phyloP scores from a whole-genome alignment of 257 asterid genomes.

The Nicotiana sylvestris region DNA sequence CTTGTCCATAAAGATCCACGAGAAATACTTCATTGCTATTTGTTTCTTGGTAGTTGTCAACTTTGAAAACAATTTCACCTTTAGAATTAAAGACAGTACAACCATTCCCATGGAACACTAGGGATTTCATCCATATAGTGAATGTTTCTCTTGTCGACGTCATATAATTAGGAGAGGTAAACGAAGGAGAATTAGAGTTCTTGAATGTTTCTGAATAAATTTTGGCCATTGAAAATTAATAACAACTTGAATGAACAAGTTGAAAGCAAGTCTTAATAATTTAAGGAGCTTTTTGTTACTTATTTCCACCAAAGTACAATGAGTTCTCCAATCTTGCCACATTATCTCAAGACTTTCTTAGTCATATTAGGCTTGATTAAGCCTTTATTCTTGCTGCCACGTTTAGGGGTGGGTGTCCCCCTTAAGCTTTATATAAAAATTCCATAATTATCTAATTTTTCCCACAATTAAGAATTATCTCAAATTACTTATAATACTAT shows the following conservation, averaged over 20 bases:
- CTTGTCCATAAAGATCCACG: slow-evolving; percentile 63
- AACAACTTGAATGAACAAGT: not conserved
- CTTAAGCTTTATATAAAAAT: no score
- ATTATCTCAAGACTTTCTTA: no score
- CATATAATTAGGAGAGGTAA: slow-evolving; percentile 1
- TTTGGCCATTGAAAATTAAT: slow-evolving; percentile 42
- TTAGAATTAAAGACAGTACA: slow-evolving; percentile 5
- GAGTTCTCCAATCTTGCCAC: no score
- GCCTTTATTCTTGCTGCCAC: no score
- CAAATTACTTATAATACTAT: no score
- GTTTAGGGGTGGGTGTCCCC: no score
- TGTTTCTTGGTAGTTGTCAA: slow-evolving; percentile 26
- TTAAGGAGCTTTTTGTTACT: not conserved
- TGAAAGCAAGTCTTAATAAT: not conserved
- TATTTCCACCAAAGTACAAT: no score
- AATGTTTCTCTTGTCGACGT: not conserved
- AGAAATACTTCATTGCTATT: slow-evolving; percentile 50
- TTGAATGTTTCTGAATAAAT: slow-evolving; percentile 34
- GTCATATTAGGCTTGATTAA: no score
- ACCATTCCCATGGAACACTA: not conserved
- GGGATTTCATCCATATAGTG: slow-evolving; percentile 6
- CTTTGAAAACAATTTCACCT: slow-evolving; percentile 1
- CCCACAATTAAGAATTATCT: no score
- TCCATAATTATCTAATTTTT: no score
- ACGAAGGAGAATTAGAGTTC: not conserved